Percentiles rank a stretch among this genome's conserved stretches.
Conservation (phyloP, 768 basidiomycete genomes). For the Hericium alpestre region DNA sequence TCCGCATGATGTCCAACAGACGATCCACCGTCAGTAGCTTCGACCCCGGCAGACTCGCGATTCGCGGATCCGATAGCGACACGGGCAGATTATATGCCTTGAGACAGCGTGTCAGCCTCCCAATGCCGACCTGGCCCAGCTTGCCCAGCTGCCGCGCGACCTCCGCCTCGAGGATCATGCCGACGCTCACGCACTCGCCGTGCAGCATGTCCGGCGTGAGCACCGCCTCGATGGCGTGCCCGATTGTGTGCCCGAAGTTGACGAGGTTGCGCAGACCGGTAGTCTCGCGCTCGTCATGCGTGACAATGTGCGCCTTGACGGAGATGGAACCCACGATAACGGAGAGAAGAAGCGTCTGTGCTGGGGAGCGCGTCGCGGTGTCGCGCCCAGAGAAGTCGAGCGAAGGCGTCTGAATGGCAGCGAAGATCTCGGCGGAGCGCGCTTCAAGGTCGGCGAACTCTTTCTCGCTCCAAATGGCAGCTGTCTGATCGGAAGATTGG, state of each 20-base stretch:
- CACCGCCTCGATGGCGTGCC: conserved; percentile 96
- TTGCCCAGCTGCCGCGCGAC: conserved; percentile 81
- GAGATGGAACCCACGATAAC: conserved; percentile 89
- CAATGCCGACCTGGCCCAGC: conserved; percentile 85
- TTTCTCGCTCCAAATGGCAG: conserved; percentile 93
- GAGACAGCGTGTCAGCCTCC: conserved; percentile 77
- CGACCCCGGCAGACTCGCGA: conserved; percentile 60
- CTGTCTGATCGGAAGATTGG: conserved; percentile 49
- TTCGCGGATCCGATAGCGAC: conserved; percentile 67
- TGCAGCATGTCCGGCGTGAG: conserved; percentile 89
- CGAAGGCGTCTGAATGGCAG: conserved; percentile 72
- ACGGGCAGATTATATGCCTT: conserved; percentile 88
- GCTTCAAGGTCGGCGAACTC: conserved; percentile 88
- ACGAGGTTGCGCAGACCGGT: conserved; percentile 88
- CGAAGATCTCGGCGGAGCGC: conserved; percentile 72
- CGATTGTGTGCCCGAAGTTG: conserved; percentile 98
- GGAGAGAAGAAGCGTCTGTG: conserved; percentile 78
- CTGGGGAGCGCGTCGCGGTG: conserved; percentile 55
- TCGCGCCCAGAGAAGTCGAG: conserved; percentile 43
- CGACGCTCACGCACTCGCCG: conserved; percentile 91
- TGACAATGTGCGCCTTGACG: conserved; percentile 95
- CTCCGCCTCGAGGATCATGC: conserved; percentile 96
- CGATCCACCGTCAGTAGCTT: conserved; percentile 66
- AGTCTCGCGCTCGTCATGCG: conserved; percentile 92
- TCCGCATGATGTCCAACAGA: conserved; percentile 75